phyloP scores from a whole-genome alignment of 2,329 filamentous ascomycete species.

The Drechslerella stenobrocha region DNA sequence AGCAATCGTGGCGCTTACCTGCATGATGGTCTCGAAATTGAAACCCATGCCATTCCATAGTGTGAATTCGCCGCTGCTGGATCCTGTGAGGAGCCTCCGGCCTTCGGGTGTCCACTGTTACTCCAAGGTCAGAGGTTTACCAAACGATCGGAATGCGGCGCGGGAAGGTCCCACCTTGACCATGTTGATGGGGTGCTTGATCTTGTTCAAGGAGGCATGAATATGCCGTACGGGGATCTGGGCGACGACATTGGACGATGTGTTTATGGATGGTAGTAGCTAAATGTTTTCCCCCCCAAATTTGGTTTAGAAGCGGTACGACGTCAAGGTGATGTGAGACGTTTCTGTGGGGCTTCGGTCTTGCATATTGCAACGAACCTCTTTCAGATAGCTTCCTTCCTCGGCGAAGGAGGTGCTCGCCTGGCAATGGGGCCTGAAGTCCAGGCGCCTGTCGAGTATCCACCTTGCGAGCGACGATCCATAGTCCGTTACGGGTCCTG shows the following conservation, averaged over 20 bases:
- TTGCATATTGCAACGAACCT: conserved; percentile 12
- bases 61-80: conserved; percentile 96
- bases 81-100: conserved; percentile 84
- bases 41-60: conserved; percentile 98
- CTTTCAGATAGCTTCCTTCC: conserved; percentile 42
- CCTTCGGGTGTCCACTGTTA: conserved; percentile 92
- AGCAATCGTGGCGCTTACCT: conserved; percentile 57
- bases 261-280: conserved; percentile 81
- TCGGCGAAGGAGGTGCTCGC: conserved; percentile 56
- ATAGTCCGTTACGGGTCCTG: conserved; percentile 91
- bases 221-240: conserved; percentile 89
- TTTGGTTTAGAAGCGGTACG: conserved; percentile 1
- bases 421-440: conserved; percentile 70
- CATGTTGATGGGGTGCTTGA: conserved; percentile 95
- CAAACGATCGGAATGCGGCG: background rate
- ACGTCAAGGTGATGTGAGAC: background rate
- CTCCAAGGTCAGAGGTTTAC: conserved; percentile 9
- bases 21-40: conserved; percentile 99
- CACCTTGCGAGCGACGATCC: conserved; percentile 86
- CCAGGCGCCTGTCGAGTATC: conserved; percentile 79
- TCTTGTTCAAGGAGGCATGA: conserved; percentile 97
- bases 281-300: conserved; percentile 55
- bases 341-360: background rate
- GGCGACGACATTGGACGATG: conserved; percentile 74
- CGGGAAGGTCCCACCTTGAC: conserved; percentile 60